phyloP scores from a whole-genome alignment of 78 protist species.

The Dictyostelium firmibasis region DNA sequence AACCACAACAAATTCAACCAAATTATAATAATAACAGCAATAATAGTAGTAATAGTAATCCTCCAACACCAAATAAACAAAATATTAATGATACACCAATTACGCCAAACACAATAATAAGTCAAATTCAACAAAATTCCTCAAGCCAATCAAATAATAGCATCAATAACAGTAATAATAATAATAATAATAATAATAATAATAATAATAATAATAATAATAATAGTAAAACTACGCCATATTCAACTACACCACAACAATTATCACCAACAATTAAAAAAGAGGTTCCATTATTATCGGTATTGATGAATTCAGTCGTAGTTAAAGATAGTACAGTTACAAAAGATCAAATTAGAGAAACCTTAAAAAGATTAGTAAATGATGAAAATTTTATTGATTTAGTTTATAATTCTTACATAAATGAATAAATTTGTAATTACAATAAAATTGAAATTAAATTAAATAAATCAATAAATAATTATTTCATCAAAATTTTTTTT shows the following conservation, averaged over 20 bases:
- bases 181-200: neutral
- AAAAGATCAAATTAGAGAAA: conserved; percentile 61
- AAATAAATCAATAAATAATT: neutral
- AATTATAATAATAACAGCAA: neutral
- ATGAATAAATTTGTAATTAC: neutral
- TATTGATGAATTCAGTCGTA: conserved; percentile 28
- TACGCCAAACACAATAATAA: neutral
- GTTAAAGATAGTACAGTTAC: conserved; percentile 2
- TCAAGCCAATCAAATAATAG: neutral
- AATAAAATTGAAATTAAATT: neutral
- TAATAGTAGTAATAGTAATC: neutral
- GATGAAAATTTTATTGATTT: conserved; percentile 63
- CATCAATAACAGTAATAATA: neutral
- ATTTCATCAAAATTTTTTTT: neutral
- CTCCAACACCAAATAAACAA: neutral
- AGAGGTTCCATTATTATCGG: conserved; percentile 19
- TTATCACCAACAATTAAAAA: conserved; percentile 14
- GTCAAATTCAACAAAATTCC: neutral
- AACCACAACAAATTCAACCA: neutral
- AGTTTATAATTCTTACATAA: conserved; percentile 3
- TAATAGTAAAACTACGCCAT: neutral
- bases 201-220: neutral
- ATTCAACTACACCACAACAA: neutral
- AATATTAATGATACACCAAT: neutral
- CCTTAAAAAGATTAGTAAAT: conserved; percentile 28